These are phyloP conservation scores for Escallonia herrerae DNA, from an alignment of 129 eudicot species.

Conservation along the genomic window DNA sequence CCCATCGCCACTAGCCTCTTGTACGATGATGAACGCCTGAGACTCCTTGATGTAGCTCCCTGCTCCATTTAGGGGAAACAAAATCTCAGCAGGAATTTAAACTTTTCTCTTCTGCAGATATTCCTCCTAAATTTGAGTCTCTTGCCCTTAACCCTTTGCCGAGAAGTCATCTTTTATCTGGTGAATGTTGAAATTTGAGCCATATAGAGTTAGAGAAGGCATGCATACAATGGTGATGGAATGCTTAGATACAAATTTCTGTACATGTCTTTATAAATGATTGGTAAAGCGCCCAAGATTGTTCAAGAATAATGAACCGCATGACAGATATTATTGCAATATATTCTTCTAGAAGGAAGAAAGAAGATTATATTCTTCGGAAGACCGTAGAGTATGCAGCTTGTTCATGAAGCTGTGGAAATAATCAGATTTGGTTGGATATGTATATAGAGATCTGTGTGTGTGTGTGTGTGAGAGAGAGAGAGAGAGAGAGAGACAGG, in stretches of 20 bases:
- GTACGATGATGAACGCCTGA: constrained; percentile 39
- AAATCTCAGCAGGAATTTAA: not conserved
- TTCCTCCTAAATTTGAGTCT: not conserved
- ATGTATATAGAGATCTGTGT: no score
- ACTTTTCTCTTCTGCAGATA: not conserved
- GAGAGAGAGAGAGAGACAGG: no score
- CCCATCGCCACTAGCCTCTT: constrained; percentile 49
- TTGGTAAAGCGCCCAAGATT: no score
- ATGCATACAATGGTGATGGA: not conserved
- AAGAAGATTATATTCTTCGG: constrained; percentile 21
- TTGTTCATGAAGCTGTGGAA: constrained; percentile 21
- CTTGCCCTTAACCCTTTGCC: not conserved
- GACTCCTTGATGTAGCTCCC: constrained; percentile 19
- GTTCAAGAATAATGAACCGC: not conserved
- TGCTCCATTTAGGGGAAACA: constrained; percentile 34
- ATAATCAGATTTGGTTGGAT: not conserved
- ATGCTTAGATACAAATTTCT: no score
- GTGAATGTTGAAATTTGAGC: no score
- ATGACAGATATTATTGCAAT: not conserved
- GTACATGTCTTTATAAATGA: no score
- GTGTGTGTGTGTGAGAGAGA: no score
- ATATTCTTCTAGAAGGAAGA: constrained; percentile 24
- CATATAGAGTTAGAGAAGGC: not conserved
- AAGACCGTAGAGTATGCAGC: constrained; percentile 23
- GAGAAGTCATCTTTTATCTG: no score